Percentiles rank a stretch among this genome's conserved stretches.
These are phyloP conservation scores for Puccinia horiana DNA, from an alignment of 1,284 basidiomycete species.

Conservation along the genomic window DNA sequence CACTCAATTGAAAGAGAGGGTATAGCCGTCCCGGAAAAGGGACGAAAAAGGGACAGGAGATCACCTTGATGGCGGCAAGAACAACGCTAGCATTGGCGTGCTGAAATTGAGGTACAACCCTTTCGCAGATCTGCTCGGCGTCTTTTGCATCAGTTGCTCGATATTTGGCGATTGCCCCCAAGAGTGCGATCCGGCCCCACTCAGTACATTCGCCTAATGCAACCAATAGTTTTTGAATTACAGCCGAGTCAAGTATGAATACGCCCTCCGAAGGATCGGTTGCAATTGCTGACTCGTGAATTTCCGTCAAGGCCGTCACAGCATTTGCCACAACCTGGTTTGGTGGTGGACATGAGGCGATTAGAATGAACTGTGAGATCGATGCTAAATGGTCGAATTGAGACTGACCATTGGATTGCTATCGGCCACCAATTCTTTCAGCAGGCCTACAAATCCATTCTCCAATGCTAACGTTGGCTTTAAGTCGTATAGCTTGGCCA, in stretches of 20 bases:
- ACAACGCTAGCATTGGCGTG: slow-evolving; percentile 92
- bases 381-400: neutral
- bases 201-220: slow-evolving; percentile 90
- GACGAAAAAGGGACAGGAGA: neutral
- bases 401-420: slow-evolving; percentile 78
- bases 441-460: slow-evolving; percentile 77
- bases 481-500: slow-evolving; percentile 83
- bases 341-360: neutral
- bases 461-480: slow-evolving; percentile 80
- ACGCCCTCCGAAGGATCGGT: slow-evolving; percentile 85
- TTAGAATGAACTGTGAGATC: neutral
- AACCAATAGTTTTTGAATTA: slow-evolving; percentile 78
- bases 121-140: slow-evolving; percentile 89
- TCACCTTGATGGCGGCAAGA: slow-evolving; percentile 88
- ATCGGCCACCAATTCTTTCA: slow-evolving; percentile 86
- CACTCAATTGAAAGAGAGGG: neutral
- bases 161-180: slow-evolving; percentile 35
- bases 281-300: slow-evolving; percentile 57
- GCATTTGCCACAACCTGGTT: slow-evolving; percentile 74
- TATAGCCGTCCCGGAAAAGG: slow-evolving; percentile 15
- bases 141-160: slow-evolving; percentile 77
- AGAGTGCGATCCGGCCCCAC: slow-evolving; percentile 62
- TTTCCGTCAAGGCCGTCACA: slow-evolving; percentile 87
- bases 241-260: slow-evolving; percentile 77
- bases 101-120: slow-evolving; percentile 84